These are phyloP conservation scores for Volvox carteri DNA, from an alignment of 163 green algal species.

Conservation along the genomic window DNA sequence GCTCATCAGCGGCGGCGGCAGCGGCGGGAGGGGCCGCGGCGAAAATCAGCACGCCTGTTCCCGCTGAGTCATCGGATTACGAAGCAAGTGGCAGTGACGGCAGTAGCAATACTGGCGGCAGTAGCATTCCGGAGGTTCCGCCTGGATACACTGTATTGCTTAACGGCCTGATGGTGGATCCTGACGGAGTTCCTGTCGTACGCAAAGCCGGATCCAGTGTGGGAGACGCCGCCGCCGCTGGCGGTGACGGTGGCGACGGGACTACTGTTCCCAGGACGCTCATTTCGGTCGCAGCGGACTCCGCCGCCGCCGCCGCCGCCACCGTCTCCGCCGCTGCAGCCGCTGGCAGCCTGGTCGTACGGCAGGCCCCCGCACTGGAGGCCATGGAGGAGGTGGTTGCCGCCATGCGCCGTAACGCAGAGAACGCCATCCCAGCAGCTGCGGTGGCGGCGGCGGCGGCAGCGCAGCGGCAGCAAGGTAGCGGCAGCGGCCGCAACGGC, in stretches of 20 bases:
- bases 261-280: neutral
- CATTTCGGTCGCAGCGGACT: neutral
- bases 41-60: neutral
- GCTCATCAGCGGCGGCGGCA: too few relatives aligned
- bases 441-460: neutral
- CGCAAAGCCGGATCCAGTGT: neutral
- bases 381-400: neutral
- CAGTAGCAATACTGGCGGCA: neutral
- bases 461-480: neutral
- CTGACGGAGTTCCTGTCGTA: neutral
- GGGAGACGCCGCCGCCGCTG: neutral
- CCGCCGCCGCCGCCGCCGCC: neutral
- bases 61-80: neutral
- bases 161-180: conserved; percentile 1
- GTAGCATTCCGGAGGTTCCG: neutral
- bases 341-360: neutral
- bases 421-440: neutral
- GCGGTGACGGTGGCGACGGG: neutral
- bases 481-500: conserved; percentile 14
- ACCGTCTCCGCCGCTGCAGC: too few relatives aligned
- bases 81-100: neutral
- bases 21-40: neutral
- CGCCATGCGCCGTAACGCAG: neutral
- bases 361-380: neutral
- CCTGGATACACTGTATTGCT: neutral